Conservation (phyloP, 805 yeast species). For the Candida awuae region DNA sequence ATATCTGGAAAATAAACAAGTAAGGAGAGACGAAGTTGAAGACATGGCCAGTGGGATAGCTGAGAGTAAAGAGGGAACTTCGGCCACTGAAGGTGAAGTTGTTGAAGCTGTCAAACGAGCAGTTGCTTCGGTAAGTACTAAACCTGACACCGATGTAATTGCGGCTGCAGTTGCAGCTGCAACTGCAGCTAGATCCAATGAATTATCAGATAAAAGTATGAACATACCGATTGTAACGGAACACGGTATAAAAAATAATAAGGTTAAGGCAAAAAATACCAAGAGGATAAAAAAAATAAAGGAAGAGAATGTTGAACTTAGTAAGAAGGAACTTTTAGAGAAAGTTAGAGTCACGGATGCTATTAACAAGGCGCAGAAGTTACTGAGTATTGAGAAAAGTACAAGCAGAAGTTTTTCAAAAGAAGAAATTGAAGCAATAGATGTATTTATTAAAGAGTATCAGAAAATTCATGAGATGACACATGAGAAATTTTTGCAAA, state of each 20-base stretch:
- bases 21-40: constrained; percentile 8
- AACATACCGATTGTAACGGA: not conserved
- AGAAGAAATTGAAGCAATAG: constrained; percentile 65
- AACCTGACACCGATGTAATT: constrained; percentile 14
- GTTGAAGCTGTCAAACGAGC: constrained; percentile 23
- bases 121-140: constrained; percentile 14
- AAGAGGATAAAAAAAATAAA: not conserved
- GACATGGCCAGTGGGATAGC: too few species aligned
- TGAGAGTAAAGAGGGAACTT: constrained; percentile 26
- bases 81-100: constrained; percentile 26
- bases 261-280: not conserved
- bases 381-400: constrained; percentile 19
- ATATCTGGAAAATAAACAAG: constrained; percentile 22
- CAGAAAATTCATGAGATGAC: constrained; percentile 54
- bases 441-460: constrained; percentile 63
- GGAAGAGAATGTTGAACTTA: not conserved
- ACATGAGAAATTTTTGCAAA: constrained; percentile 62
- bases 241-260: constrained; percentile 2
- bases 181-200: not conserved
- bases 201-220: not conserved
- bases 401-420: constrained; percentile 38
- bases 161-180: constrained; percentile 31
- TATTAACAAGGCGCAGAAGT: constrained; percentile 34
- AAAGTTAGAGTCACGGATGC: constrained; percentile 35
- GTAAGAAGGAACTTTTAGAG: constrained; percentile 3